A percentile compares a stretch with the other conserved stretches of the same genome.
These are phyloP conservation scores for Clonostachys sp. DNA, from an alignment of 2,329 filamentous ascomycete species.

Conservation along the genomic window DNA sequence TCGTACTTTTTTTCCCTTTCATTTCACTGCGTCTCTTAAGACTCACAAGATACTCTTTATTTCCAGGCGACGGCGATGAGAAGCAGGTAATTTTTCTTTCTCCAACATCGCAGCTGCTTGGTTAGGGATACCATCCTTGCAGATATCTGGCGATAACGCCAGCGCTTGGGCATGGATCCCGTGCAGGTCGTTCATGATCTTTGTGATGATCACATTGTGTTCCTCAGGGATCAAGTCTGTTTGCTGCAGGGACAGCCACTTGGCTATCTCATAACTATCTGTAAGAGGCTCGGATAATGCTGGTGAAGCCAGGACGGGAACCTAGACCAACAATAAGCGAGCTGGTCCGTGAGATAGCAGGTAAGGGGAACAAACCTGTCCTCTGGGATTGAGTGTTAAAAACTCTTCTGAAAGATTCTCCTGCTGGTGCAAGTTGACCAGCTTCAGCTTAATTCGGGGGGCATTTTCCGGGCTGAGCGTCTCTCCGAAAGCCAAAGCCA, in stretches of 20 bases:
- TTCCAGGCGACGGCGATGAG: constrained; percentile 18
- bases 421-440: constrained; percentile 15
- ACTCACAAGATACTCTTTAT: constrained; percentile 23
- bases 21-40: background rate
- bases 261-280: constrained; percentile 17
- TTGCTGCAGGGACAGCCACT: constrained; percentile 18
- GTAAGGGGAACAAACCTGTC: constrained; percentile 13
- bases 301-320: constrained; percentile 17
- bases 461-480: constrained; percentile 13
- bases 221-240: constrained; percentile 16
- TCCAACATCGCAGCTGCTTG: constrained; percentile 19
- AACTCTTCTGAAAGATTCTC: constrained; percentile 19
- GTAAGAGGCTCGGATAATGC: constrained; percentile 10
- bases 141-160: constrained; percentile 11
- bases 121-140: constrained; percentile 16
- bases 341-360: too few species aligned
- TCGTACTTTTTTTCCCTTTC: background rate
- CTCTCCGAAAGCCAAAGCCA: constrained; percentile 16
- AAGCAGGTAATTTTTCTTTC: constrained; percentile 12
- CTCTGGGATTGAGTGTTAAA: constrained; percentile 17
- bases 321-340: constrained; percentile 7
- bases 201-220: constrained; percentile 12
- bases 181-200: constrained; percentile 16
- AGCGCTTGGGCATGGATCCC: constrained; percentile 15
- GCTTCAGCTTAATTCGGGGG: constrained; percentile 13